A percentile compares a stretch with the other conserved stretches of the same genome.
phyloP scores from a whole-genome alignment of 1,139 yeast genomes.

The Kodamaea alishanica region DNA sequence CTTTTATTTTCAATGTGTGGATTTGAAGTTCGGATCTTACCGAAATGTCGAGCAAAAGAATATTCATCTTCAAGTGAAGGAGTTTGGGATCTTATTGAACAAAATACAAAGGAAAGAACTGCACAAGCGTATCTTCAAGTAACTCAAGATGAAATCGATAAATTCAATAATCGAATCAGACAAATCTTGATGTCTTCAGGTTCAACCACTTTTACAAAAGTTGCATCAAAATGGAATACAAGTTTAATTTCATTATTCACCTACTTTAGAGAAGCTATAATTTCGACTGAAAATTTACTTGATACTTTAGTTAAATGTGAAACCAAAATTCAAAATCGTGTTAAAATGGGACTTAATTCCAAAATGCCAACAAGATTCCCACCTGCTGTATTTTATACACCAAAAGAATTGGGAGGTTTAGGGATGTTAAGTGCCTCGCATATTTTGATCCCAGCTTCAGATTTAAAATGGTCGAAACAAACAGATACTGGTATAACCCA shows the following conservation, averaged over 20 bases:
- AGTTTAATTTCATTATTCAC: slow-evolving; percentile 83
- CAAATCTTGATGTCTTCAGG: slow-evolving; percentile 96
- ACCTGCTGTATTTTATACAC: slow-evolving; percentile 97
- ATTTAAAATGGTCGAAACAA: slow-evolving; percentile 85
- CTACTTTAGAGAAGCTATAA: slow-evolving; percentile 89
- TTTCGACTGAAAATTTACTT: slow-evolving; percentile 72
- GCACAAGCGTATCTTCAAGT: slow-evolving; percentile 89
- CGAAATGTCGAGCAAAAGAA: slow-evolving; percentile 57
- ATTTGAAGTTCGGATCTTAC: slow-evolving; percentile 85
- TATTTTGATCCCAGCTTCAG: slow-evolving; percentile 90
- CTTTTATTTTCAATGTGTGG: slow-evolving; percentile 89
- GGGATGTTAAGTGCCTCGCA: slow-evolving; percentile 99
- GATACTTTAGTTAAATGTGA: slow-evolving; percentile 88
- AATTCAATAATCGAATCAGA: slow-evolving; percentile 78
- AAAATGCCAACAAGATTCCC: slow-evolving; percentile 99
- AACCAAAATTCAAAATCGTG: slow-evolving; percentile 89
- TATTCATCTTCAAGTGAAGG: slow-evolving; percentile 62
- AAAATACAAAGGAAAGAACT: slow-evolving; percentile 73
- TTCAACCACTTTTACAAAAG: slow-evolving; percentile 89
- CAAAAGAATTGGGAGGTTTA: slow-evolving; percentile 93
- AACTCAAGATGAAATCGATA: slow-evolving; percentile 71
- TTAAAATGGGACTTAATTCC: slow-evolving; percentile 91
- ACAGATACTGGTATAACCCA: slow-evolving; percentile 94
- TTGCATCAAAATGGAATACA: slow-evolving; percentile 96
- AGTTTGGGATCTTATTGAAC: slow-evolving; percentile 84